Conservation (phyloP, 108 stramenopile genomes). For the Hondaea fermentalgiana region DNA sequence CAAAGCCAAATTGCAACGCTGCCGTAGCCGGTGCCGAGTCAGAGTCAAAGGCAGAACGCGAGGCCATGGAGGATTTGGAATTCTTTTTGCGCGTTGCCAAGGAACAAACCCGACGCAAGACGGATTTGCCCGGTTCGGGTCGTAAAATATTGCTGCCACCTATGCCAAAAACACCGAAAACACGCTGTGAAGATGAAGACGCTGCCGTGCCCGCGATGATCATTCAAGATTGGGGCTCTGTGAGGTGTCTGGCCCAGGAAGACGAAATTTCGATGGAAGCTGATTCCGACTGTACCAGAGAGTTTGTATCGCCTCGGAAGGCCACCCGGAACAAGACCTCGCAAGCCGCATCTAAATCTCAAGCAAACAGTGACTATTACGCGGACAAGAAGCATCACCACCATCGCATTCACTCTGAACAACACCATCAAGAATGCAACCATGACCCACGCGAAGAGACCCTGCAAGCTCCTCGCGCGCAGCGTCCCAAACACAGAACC, state of each 20-base stretch:
- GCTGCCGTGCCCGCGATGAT: background rate
- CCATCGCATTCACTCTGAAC: too few species aligned
- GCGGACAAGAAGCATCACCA: too few species aligned
- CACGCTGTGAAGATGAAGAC: background rate
- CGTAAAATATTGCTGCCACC: background rate
- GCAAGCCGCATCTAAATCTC: background rate
- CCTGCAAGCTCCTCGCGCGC: background rate
- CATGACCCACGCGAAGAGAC: too few species aligned
- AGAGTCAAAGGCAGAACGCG: background rate
- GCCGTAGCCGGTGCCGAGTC: background rate
- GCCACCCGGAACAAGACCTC: background rate
- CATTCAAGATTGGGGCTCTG: background rate
- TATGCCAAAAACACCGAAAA: background rate
- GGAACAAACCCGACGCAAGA: background rate
- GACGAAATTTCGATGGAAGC: background rate
- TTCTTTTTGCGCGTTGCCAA: background rate
- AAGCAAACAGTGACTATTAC: background rate
- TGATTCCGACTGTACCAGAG: too few species aligned
- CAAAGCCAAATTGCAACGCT: too few species aligned
- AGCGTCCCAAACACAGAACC: background rate
- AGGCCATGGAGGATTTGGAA: background rate
- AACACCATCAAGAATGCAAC: too few species aligned
- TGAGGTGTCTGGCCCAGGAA: background rate
- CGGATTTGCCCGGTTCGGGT: background rate
- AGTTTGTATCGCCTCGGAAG: background rate